Base-by-base conservation (phyloP, 805 yeast species). In the Cyberlindnera japonica region DNA sequence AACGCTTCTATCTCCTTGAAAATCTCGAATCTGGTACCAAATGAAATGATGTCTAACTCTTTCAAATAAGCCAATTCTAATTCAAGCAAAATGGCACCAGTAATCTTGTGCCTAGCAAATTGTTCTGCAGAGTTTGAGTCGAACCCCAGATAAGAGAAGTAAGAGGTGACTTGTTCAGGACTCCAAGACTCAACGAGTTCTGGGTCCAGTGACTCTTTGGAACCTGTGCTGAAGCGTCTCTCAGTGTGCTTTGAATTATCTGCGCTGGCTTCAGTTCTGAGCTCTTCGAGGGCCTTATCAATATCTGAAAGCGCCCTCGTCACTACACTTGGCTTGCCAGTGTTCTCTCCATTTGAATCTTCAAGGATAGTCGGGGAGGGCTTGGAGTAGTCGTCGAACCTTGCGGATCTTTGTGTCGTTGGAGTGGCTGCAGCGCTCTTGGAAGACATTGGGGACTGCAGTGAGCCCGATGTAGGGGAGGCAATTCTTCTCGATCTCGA, bases 21-120 rank as follows among this genome's bases (percentile, higher is more conserved):
- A 34, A 93, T 77, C 60, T 90, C 96, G 63, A 89, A 93, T 48
- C 99, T 74, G 0, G 96, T 90, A 20, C 99, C 99, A 66, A 93
- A 93, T 4, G 95, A 85, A 35, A 78, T 72, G 38, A 93, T 91
- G 41, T 90, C 99, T 43, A 93, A 68, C 62, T 93, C 99, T 59
- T 91, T 93, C 54, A 93, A 71, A 54, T 85, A 85, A 1, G 87
- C 74, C 46, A 91, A 70, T 55, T 91, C 97, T 47, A 93, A 71
- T 62, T 90, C 95, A 38, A 93, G 69, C 33, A 93, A 64, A 39
- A 93, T 91, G 6, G 78, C 67, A 21, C 99, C 99, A 1, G 90
- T 82, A 44, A 93, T 88, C 53, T 89, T 88, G 63, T 93, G 98
- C 51, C 81, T 77, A 6, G 81, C 79, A 61, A 93, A 93, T 54